Evolutionary conservation across 768 basidiomycete species (phyloP).

Genomic region (Boletus pseudo-olivaceus): DNA sequence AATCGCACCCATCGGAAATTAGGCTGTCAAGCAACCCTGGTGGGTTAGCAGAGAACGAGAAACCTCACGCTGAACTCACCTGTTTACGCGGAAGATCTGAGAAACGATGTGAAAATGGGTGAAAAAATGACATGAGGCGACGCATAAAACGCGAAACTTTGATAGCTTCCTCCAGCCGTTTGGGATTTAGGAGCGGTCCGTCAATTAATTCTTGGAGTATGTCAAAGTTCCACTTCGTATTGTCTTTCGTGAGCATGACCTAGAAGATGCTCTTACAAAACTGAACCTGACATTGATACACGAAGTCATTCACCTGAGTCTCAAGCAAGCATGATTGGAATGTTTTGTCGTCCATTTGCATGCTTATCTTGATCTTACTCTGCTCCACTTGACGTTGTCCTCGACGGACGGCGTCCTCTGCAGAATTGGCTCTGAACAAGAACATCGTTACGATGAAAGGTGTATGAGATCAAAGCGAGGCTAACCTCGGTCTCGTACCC

Average conservation of each 20-base stretch:
- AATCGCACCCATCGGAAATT: slow-evolving; percentile 84
- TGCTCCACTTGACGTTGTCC: slow-evolving; percentile 91
- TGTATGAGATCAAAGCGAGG: background rate
- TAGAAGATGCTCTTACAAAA: slow-evolving; percentile 26
- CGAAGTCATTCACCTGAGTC: slow-evolving; percentile 58
- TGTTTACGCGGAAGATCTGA: slow-evolving; percentile 73
- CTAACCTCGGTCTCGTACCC: slow-evolving; percentile 63
- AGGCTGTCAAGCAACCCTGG: slow-evolving; percentile 39
- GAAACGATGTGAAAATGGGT: slow-evolving; percentile 86
- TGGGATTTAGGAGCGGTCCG: slow-evolving; percentile 87
- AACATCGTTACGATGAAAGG: background rate
- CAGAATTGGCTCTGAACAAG: slow-evolving; percentile 61
- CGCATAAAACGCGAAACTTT: slow-evolving; percentile 85
- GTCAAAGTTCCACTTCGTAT: slow-evolving; percentile 91
- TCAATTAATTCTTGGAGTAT: slow-evolving; percentile 84
- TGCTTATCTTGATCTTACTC: slow-evolving; percentile 80
- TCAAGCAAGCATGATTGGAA: slow-evolving; percentile 85
- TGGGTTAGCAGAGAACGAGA: slow-evolving; percentile 1
- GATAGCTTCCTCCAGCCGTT: slow-evolving; percentile 92
- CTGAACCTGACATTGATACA: background rate
- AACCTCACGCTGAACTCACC: slow-evolving; percentile 33
- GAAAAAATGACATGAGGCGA: slow-evolving; percentile 90
- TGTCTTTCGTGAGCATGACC: slow-evolving; percentile 87
- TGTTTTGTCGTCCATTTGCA: slow-evolving; percentile 93
- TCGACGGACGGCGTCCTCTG: slow-evolving; percentile 82